Evolutionary conservation across 108 stramenopile species (phyloP).

Genomic region (Skeletonema grethae): DNA sequence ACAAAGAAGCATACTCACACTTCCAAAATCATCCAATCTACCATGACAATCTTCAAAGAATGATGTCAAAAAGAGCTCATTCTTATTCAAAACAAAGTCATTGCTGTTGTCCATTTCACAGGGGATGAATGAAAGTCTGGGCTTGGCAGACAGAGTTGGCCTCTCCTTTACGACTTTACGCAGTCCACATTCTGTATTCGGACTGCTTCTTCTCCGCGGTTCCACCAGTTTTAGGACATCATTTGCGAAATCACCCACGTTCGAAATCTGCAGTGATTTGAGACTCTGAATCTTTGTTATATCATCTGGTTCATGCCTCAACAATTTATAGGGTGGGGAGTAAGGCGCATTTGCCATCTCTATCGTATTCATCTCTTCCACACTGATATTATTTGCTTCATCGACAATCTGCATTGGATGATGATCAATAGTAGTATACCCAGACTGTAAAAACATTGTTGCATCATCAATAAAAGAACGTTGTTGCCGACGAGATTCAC

Average conservation of each 20-base stretch:
- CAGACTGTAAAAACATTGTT: neutral
- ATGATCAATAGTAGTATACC: neutral
- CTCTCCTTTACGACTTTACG: neutral
- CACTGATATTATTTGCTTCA: neutral
- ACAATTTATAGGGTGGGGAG: neutral
- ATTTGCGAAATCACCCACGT: conserved; percentile 2
- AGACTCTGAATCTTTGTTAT: conserved; percentile 6
- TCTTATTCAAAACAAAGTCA: neutral
- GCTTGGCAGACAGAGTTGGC: neutral
- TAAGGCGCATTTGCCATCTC: neutral
- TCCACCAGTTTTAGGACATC: neutral
- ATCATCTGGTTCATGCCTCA: conserved; percentile 29
- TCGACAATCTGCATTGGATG: neutral
- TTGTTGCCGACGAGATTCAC: neutral
- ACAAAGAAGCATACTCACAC: neutral
- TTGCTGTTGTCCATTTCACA: neutral
- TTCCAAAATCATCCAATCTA: neutral
- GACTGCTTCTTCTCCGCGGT: conserved; percentile 1
- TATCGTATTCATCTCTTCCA: neutral
- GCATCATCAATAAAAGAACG: neutral
- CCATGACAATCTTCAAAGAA: conserved; percentile 5
- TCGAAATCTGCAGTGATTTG: conserved; percentile 5
- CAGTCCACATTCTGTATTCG: neutral
- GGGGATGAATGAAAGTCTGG: neutral
- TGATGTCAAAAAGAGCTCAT: neutral